phyloP scores from a whole-genome alignment of 176 grass and related monocot species.

The Carex littledalei region DNA sequence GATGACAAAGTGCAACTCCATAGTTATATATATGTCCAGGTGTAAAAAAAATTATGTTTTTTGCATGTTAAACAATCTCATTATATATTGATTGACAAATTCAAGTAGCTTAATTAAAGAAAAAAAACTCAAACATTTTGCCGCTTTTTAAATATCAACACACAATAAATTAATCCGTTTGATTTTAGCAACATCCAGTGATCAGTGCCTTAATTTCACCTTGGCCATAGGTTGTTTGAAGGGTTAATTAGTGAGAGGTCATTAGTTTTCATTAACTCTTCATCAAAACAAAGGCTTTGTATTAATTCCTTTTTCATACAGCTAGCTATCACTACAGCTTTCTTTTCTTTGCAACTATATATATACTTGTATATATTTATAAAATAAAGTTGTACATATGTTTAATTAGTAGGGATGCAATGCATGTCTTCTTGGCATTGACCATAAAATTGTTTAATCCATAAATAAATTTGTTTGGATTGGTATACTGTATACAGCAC shows the following conservation, averaged over 20 bases:
- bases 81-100: too few relatives aligned
- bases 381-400: background rate
- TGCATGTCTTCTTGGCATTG: background rate
- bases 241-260: background rate
- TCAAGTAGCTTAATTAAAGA: too few relatives aligned
- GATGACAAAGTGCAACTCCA: too few relatives aligned
- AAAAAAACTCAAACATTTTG: too few relatives aligned
- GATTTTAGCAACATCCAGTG: too few relatives aligned
- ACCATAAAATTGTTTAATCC: background rate
- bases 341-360: background rate
- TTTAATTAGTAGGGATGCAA: background rate
- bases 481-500: background rate
- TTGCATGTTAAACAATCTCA: too few relatives aligned
- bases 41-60: too few relatives aligned
- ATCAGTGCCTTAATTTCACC: too few relatives aligned
- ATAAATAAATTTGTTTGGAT: background rate
- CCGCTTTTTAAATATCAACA: too few relatives aligned
- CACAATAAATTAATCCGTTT: too few relatives aligned
- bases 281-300: background rate
- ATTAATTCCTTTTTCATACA: background rate
- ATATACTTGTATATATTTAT: background rate
- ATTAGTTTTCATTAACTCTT: background rate
- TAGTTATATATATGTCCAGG: too few relatives aligned
- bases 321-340: constrained; percentile 9
- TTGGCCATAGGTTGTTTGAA: background rate